Evolutionary conservation across 225 moss, liverwort and hornwort species (phyloP), one percentile per base, ranked within the genome.

Genomic region (Takakia lepidozioides): DNA sequence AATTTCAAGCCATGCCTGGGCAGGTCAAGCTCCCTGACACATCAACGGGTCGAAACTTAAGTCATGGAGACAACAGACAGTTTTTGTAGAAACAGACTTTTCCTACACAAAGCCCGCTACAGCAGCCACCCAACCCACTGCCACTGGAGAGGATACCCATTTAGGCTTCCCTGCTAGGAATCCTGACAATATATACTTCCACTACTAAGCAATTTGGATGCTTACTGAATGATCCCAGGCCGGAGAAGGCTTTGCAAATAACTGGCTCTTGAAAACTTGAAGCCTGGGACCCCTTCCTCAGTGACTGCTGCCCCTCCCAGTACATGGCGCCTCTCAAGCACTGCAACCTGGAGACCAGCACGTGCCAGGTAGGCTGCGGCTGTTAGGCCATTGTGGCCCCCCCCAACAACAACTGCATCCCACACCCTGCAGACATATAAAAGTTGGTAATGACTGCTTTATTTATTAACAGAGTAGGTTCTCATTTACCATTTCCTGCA

Each of bases 211-310:
- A n/a, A n/a, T n/a, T n/a, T n/a, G n/a, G n/a, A n/a, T 38, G 30
- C 74, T 71, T 46, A 89, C 89, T 67, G 79, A 54, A 87, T 80
- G 51, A 92, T 80, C 29, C 51, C 69, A 46, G 92, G 87, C 24
- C 92, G 92, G 48, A 92, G 72, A 19, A 92, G 62, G 67, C 92
- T 92, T 61, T 92, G 92, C 40, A 92, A 81, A 56, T 92, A 92
- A 65, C 92, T 92, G 55, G 87, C 87, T 62, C 92, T 76, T 3
- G 92, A 92, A 60, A 92, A 92, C 45, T 87, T 92, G 54, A 92
- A 92, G 10, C 92, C 87, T 52, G 84, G 87, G 52, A 87, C 60
- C 27, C 87, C 67, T 48, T 92, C 92, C 62, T 92, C 92, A 6
- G 92, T 87, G 25, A 92, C 87, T 35, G 92, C 87, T 52, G 92